Base-by-base conservation (phyloP, 805 yeast species). In the Cyberlindnera japonica region DNA sequence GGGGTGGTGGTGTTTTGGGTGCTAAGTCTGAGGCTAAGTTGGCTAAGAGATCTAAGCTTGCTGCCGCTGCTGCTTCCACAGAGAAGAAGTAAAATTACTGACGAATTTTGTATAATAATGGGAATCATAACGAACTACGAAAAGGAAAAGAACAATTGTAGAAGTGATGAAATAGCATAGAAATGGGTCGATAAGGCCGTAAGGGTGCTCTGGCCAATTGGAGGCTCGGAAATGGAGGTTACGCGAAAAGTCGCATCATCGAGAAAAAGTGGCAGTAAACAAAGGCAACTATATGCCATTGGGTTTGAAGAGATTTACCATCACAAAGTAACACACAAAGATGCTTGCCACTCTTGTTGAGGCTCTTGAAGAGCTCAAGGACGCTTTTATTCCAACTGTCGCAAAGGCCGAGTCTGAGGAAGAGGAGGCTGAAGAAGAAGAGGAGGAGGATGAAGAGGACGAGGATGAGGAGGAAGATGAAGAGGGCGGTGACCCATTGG, bases 1-100 rank as follows among this genome's bases (percentile, higher is more conserved):
- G 99, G 99, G 98, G 98, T 80, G 99, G 99, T 80, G 99, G 99
- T 80, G 67, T 88, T 72, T 76, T 93, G 80, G 96, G 98, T 72
- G 75, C 84, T 61, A 93, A 91, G 79, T 88, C 97, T 64, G 79
- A 77, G 64, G 93, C 81, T 65, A 87, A 83, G 77, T 67, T 70
- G 53, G 90, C 35, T 16, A 56, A 56, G 49, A 55, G 51, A 49
- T 45, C 43, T 18, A 48, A 26, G 36, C 40, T 34, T 18, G 44
- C 52, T n/a, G 49, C 50, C 20, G 22, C 35, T 33, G 40, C 43
- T 18, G 45, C 50, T 10, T 39, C 47, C 16, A 21, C 37, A 33
- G 47, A 43, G 38, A 45, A 53, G 37, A 49, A 49, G 41, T 49
- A 42, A 42, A 12, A 6, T 10, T 29, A 9, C 4, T 9, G 22